Percentiles rank a stretch among this genome's conserved stretches.
Conservation (phyloP, 805 yeast genomes). For the Ogataea ganodermae region DNA sequence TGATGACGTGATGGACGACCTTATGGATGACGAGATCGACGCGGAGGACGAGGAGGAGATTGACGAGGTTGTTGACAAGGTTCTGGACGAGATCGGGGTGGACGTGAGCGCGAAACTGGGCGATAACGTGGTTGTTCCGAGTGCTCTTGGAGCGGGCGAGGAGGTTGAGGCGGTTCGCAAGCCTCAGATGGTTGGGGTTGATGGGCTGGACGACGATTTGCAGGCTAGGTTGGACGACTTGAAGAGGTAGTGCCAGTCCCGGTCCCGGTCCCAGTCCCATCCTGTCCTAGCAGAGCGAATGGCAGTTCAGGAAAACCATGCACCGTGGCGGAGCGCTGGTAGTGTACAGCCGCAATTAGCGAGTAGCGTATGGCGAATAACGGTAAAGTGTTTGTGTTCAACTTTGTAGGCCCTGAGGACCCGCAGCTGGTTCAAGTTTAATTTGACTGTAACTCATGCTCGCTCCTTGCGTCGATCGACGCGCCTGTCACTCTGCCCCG, state of each 20-base stretch:
- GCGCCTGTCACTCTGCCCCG: background rate
- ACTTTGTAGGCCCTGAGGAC: too few species aligned
- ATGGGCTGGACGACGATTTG: constrained; percentile 71
- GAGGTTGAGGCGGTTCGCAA: constrained; percentile 14
- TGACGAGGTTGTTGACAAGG: constrained; percentile 88
- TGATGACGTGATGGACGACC: constrained; percentile 97
- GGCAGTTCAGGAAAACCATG: too few species aligned
- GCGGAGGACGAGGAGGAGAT: constrained; percentile 82
- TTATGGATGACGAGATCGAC: constrained; percentile 87
- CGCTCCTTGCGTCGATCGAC: constrained; percentile 4
- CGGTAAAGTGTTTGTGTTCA: too few species aligned
- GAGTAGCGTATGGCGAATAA: too few species aligned
- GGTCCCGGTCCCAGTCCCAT: too few species aligned
- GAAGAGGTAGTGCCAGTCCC: constrained; percentile 51
- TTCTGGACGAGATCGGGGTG: constrained; percentile 94
- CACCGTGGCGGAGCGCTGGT: too few species aligned
- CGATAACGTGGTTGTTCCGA: constrained; percentile 42
- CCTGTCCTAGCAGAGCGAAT: too few species aligned
- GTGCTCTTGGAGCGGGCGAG: constrained; percentile 18
- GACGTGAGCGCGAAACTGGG: constrained; percentile 59
- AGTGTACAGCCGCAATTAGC: too few species aligned
- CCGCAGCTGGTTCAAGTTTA: too few species aligned
- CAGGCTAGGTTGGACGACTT: constrained; percentile 87
- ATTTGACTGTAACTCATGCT: too few species aligned
- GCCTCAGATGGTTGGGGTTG: constrained; percentile 36